Evolutionary conservation across 2,329 filamentous ascomycete species (phyloP), one percentile per base, ranked within the genome.

Genomic region (Aspergillus japonicus): DNA sequence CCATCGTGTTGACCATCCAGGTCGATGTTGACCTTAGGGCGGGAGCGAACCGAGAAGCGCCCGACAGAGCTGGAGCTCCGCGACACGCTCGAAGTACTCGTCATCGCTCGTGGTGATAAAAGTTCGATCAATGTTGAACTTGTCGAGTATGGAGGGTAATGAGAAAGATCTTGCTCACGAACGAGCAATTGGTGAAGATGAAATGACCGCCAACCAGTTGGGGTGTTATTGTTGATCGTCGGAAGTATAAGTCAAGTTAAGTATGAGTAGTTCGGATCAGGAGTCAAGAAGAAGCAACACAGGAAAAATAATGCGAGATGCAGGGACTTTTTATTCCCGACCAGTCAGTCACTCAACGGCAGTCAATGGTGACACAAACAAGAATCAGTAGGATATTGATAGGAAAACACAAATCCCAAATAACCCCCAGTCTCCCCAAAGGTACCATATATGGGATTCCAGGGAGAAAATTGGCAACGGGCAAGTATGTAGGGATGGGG

Each of bases 1-100:
- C 70, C 68, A 5, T 69, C 63, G n/a, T 62, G 64, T 58, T 77
- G 73, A 19, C 67, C 67, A 14, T 58, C 61, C 5, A 77, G 60
- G 4, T 68, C 52, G 33, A 77, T 74, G 5, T 68, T 62, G 50
- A 77, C 61, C 35, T 70, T 71, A 4, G 73, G 73, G 33, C 68
- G 68, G 5, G 67, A 65, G 42, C 66, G 69, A n/a, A 64, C 63
- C 12, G 66, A 67, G 16, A 73, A 65, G 19, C 66, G 58, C 48
- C 73, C 72, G 26, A 73, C 59, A 7, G 66, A 63, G 26, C 67
- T 66, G 11, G 71, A 70, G 47, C 66, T 65, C 12, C 65, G 63
- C 26, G 67, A 69, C 56, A 70, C 48, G 29, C 70, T 64, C 4
- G 72, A 73, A 21, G 69, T 62, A 1, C 71, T 54, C 61, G 66